Conservation (phyloP, 1,139 yeast genomes). For the Keqinozyma sinolaborantium region DNA sequence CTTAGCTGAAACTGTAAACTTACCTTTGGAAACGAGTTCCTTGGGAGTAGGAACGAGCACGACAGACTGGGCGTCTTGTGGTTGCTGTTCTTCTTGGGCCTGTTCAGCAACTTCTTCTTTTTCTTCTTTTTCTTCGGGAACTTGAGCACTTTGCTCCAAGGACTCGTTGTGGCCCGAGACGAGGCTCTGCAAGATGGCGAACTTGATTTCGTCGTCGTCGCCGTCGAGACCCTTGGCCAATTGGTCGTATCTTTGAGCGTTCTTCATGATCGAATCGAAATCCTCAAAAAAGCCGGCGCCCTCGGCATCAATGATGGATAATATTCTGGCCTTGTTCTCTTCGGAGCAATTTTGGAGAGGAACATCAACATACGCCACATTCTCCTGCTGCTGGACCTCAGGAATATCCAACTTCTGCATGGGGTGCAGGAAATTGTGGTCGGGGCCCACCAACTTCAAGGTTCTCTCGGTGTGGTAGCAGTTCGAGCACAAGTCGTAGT, state of each 20-base stretch:
- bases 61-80: not conserved
- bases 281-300: constrained; percentile 19
- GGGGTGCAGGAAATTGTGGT: constrained; percentile 1
- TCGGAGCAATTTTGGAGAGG: constrained; percentile 21
- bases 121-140: constrained; percentile 1
- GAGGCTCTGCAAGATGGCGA: constrained; percentile 19
- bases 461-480: constrained; percentile 33
- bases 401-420: not conserved
- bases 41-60: not conserved
- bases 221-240: constrained; percentile 13
- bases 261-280: constrained; percentile 18
- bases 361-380: constrained; percentile 22
- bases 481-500: constrained; percentile 52
- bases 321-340: constrained; percentile 17
- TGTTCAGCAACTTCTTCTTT: constrained; percentile 2
- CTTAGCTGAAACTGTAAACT: constrained; percentile 10
- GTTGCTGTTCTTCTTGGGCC: constrained; percentile 2
- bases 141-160: not conserved
- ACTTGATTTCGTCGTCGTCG: constrained; percentile 19
- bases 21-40: constrained; percentile 1
- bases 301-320: constrained; percentile 14
- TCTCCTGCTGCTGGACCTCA: not conserved
- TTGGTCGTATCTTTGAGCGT: constrained; percentile 24
- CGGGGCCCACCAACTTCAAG: not conserved
- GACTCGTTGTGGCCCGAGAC: constrained; percentile 7